Percentiles rank a stretch among this genome's conserved stretches.
These are phyloP conservation scores for Penicillium pulvis DNA, from an alignment of 495 filamentous ascomycete species.

Conservation along the genomic window DNA sequence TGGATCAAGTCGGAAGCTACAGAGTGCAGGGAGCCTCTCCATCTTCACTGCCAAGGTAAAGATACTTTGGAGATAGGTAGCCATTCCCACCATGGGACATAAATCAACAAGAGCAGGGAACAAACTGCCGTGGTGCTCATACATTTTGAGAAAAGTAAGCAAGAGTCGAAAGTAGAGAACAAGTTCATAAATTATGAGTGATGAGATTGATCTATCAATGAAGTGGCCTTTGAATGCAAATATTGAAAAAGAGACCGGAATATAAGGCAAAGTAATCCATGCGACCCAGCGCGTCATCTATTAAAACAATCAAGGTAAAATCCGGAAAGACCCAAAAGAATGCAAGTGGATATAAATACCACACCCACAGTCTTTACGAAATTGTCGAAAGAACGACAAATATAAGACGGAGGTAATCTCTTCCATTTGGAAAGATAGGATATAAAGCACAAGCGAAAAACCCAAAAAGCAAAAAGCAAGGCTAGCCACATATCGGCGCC, in stretches of 20 bases:
- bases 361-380: not conserved
- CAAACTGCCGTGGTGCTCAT: too few relatives aligned
- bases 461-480: not conserved
- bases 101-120: too few relatives aligned
- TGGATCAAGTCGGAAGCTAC: too few relatives aligned
- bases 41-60: too few relatives aligned
- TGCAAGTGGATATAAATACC: slow-evolving; percentile 5
- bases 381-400: not conserved
- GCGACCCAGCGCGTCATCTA: slow-evolving; percentile 25
- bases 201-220: slow-evolving; percentile 20
- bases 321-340: slow-evolving; percentile 6
- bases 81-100: too few relatives aligned
- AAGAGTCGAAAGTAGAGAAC: not conserved
- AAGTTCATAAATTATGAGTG: not conserved
- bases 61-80: too few relatives aligned
- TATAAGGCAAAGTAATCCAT: slow-evolving; percentile 10
- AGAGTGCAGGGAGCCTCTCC: too few relatives aligned
- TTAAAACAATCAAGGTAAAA: slow-evolving; percentile 14
- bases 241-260: slow-evolving; percentile 1
- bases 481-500: not conserved
- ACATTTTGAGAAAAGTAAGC: not conserved
- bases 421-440: not conserved
- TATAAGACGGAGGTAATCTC: not conserved
- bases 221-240: slow-evolving; percentile 14
- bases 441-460: not conserved